Evolutionary conservation across 2,329 filamentous ascomycete genomes (phyloP).

Genomic region (Xylaria arbuscula): DNA sequence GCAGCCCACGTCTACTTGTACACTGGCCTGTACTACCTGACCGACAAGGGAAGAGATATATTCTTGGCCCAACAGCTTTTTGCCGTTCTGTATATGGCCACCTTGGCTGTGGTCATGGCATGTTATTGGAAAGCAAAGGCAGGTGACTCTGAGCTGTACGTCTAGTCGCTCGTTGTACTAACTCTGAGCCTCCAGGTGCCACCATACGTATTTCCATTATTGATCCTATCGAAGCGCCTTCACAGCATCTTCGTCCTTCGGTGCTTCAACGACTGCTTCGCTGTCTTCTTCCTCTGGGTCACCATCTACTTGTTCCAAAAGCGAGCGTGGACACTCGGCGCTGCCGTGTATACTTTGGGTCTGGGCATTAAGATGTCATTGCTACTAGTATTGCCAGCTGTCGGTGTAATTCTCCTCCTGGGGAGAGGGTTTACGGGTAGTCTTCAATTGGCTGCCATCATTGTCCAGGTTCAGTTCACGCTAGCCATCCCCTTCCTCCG

Average conservation of each 20-base stretch:
- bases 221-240: slow-evolving; percentile 89
- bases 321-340: slow-evolving; percentile 77
- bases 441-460: slow-evolving; percentile 75
- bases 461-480: slow-evolving; percentile 80
- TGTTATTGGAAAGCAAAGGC: slow-evolving; percentile 83
- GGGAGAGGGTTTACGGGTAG: slow-evolving; percentile 74
- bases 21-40: slow-evolving; percentile 80
- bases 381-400: slow-evolving; percentile 82
- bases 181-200: slow-evolving; percentile 68
- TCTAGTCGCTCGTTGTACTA: not conserved
- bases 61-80: slow-evolving; percentile 86
- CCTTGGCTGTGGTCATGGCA: slow-evolving; percentile 79
- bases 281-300: slow-evolving; percentile 82
- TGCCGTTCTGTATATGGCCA: slow-evolving; percentile 79
- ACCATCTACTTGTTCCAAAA: slow-evolving; percentile 84
- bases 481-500: slow-evolving; percentile 75
- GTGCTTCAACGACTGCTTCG: slow-evolving; percentile 96
- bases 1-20: slow-evolving; percentile 95
- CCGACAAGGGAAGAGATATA: slow-evolving; percentile 80
- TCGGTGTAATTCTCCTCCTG: slow-evolving; percentile 80
- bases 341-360: slow-evolving; percentile 78
- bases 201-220: slow-evolving; percentile 85
- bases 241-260: slow-evolving; percentile 94
- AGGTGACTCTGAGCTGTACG: slow-evolving; percentile 25
- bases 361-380: slow-evolving; percentile 96